These are phyloP conservation scores for Botrytis paeoniae DNA, from an alignment of 2,329 filamentous ascomycete genomes.

Conservation along the genomic window DNA sequence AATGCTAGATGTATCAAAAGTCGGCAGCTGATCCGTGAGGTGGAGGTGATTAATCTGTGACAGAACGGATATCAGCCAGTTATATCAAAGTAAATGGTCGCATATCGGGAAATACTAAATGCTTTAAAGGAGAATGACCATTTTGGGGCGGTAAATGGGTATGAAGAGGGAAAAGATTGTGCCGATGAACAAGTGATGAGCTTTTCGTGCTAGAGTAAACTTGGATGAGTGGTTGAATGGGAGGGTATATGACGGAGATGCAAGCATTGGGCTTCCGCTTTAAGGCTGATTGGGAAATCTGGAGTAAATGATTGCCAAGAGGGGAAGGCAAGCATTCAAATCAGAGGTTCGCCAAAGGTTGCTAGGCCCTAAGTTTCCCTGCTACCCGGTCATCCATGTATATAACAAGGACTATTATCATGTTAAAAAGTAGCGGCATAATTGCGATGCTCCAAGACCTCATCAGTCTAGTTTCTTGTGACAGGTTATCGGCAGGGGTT, in stretches of 20 bases:
- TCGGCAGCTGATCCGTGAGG: slow-evolving; percentile 37
- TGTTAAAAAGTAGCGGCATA: background rate
- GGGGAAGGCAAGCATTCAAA: slow-evolving; percentile 26
- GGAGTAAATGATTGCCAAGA: slow-evolving; percentile 34
- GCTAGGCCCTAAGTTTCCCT: slow-evolving; percentile 29
- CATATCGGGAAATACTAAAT: slow-evolving; percentile 27
- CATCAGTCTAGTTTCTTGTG: slow-evolving; percentile 7
- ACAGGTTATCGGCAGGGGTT: slow-evolving; percentile 2
- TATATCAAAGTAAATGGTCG: slow-evolving; percentile 24
- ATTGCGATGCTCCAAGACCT: background rate
- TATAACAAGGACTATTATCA: slow-evolving; percentile 17
- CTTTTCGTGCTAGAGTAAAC: slow-evolving; percentile 25
- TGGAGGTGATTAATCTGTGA: slow-evolving; percentile 30
- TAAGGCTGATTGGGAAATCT: slow-evolving; percentile 40
- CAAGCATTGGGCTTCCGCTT: slow-evolving; percentile 36
- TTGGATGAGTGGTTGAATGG: slow-evolving; percentile 27
- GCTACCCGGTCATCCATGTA: slow-evolving; percentile 32
- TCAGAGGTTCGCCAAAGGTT: slow-evolving; percentile 29
- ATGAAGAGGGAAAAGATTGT: slow-evolving; percentile 27
- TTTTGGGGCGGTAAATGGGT: slow-evolving; percentile 31
- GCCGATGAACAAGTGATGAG: slow-evolving; percentile 27
- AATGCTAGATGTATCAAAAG: slow-evolving; percentile 29
- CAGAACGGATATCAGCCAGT: slow-evolving; percentile 34
- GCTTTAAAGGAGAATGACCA: slow-evolving; percentile 22
- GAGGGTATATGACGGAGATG: slow-evolving; percentile 34